These are phyloP conservation scores for Penicillium paradoxum DNA, from an alignment of 495 filamentous ascomycete species.

Conservation along the genomic window DNA sequence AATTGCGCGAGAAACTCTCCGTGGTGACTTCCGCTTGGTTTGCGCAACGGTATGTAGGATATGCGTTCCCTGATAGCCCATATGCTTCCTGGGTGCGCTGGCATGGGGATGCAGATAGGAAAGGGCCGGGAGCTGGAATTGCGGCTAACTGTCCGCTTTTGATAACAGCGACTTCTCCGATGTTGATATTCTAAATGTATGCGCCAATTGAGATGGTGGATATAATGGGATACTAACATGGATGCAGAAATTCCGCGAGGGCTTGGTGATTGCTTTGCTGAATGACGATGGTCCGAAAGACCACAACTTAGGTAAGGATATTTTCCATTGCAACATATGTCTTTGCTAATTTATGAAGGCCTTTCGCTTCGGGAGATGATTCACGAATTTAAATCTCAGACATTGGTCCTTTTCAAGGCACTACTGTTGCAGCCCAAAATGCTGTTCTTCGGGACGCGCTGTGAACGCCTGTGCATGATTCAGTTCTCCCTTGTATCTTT, in stretches of 20 bases:
- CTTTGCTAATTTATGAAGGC: slow-evolving; percentile 38
- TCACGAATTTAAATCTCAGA: slow-evolving; percentile 89
- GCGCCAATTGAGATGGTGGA: slow-evolving; percentile 1
- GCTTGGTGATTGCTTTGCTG: slow-evolving; percentile 61
- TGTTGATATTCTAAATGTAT: slow-evolving; percentile 64
- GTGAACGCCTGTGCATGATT: slow-evolving; percentile 94
- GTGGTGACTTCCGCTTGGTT: slow-evolving; percentile 96
- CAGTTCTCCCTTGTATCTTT: slow-evolving; percentile 94
- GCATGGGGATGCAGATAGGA: not conserved
- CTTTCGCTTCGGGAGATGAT: slow-evolving; percentile 88
- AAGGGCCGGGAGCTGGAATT: not conserved
- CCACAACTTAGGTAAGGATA: slow-evolving; percentile 70
- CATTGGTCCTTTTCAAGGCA: slow-evolving; percentile 88
- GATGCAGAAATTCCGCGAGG: slow-evolving; percentile 82
- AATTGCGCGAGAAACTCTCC: slow-evolving; percentile 75
- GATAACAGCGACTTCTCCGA: slow-evolving; percentile 62
- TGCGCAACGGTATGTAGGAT: slow-evolving; percentile 72
- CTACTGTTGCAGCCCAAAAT: slow-evolving; percentile 96
- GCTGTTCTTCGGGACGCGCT: slow-evolving; percentile 95
- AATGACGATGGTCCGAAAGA: slow-evolving; percentile 70
- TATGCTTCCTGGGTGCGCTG: not conserved
- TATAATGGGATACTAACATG: slow-evolving; percentile 9
- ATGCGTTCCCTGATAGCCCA: not conserved
- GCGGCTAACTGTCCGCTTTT: slow-evolving; percentile 15
- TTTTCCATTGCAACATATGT: not conserved